These are phyloP conservation scores for Euphorbia lathyris DNA, from an alignment of 345 rosid species.

Conservation along the genomic window DNA sequence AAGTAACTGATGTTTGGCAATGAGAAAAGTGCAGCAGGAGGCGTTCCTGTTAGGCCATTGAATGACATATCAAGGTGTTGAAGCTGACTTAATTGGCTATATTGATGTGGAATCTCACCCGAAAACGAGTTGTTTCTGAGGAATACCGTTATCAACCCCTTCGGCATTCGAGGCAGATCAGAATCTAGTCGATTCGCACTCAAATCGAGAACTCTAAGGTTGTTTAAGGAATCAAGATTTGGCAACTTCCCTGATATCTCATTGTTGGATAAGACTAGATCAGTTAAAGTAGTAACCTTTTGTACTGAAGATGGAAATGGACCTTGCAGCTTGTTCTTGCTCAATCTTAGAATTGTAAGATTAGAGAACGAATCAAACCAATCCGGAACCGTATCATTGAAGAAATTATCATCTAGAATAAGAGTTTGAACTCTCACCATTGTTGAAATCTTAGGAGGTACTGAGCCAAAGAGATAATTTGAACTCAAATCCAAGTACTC, in stretches of 20 bases:
- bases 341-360: conserved; percentile 49
- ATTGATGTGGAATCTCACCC: conserved; percentile 38
- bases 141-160: conserved; percentile 35
- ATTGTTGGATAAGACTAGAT: conserved; percentile 36
- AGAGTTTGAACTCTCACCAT: conserved; percentile 61
- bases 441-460: conserved; percentile 63
- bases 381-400: conserved; percentile 55
- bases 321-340: conserved; percentile 44
- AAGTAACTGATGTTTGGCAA: conserved; percentile 49
- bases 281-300: conserved; percentile 23
- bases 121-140: conserved; percentile 45
- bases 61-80: conserved; percentile 43
- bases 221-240: conserved; percentile 29
- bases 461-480: conserved; percentile 58
- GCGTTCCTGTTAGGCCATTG: conserved; percentile 34
- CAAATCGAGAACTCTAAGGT: conserved; percentile 36
- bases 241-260: conserved; percentile 45
- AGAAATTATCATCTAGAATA: conserved; percentile 49
- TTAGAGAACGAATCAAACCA: conserved; percentile 50
- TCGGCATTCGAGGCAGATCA: conserved; percentile 39
- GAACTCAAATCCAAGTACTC: conserved; percentile 63
- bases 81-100: conserved; percentile 34
- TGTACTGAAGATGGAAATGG: conserved; percentile 38
- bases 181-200: conserved; percentile 41
- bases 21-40: conserved; percentile 48